A percentile compares a stretch with the other conserved stretches of the same genome.
phyloP scores from a whole-genome alignment of 2,329 filamentous ascomycete genomes.

The Rugonectria rugulosa region DNA sequence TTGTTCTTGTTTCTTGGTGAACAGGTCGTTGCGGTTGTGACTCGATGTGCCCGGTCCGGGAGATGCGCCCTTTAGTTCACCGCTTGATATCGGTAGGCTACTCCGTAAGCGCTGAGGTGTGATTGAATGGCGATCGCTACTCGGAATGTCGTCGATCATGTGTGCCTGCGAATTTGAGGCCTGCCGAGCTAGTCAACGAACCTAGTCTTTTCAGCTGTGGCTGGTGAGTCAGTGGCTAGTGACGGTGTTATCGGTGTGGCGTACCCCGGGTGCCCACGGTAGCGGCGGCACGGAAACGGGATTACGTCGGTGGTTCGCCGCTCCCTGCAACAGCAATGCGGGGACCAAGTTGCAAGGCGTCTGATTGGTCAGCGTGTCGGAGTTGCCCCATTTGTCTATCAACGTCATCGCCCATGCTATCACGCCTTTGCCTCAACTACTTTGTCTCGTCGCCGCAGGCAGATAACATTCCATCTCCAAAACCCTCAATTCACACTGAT shows the following conservation, averaged over 20 bases:
- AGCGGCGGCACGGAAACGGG: too few species aligned
- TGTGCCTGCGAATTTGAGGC: not conserved
- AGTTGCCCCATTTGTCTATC: conserved; percentile 3
- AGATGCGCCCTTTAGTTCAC: not conserved
- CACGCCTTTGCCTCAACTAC: conserved; percentile 29
- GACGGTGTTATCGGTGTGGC: too few species aligned
- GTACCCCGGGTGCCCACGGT: too few species aligned
- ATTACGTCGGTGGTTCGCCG: not conserved
- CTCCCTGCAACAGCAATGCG: too few species aligned
- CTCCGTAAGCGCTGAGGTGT: too few species aligned
- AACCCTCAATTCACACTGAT: conserved; percentile 7
- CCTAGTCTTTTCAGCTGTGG: too few species aligned
- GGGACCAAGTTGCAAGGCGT: not conserved
- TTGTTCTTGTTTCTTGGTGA: too few species aligned
- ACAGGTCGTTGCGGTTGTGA: too few species aligned
- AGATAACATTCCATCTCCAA: conserved; percentile 5
- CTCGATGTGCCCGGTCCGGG: not conserved
- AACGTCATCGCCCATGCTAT: conserved; percentile 38
- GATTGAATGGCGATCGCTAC: not conserved
- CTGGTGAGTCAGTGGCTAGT: too few species aligned
- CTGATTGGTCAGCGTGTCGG: conserved; percentile 25
- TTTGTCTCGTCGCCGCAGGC: conserved; percentile 9
- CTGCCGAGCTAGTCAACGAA: too few species aligned
- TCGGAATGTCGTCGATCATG: not conserved
- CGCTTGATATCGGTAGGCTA: too few species aligned